Evolutionary conservation across 352 stramenopile species (phyloP), one percentile per base, ranked within the genome.

Genomic region (Globisporangium iwayamae): DNA sequence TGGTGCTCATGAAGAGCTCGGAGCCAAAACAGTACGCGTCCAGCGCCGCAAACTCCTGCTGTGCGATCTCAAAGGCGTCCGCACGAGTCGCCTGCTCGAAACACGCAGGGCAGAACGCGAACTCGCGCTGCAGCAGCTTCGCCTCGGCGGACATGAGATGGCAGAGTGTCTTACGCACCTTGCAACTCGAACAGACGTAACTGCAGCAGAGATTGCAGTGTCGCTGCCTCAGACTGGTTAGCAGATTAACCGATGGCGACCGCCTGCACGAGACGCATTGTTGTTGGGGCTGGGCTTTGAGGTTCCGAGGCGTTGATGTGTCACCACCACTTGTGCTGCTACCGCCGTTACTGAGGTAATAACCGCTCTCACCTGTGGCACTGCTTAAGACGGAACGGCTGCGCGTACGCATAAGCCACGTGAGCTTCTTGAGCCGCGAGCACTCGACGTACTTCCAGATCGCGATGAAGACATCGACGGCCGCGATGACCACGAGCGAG

Each of bases 401-500:
- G 25, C 30, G 25, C 20, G 32, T 39, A 28, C 54, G 47, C 38
- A 69, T n/a, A 8, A 46, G 48, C 63, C 63, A 65, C 56, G 20
- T 30, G 56, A 69, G 57, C 50, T 69, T 69, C 56, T 69, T 69
- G 8, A 25, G 28, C n/a, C 51, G 18, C 20, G 41, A 34, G 14
- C 34, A 56, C 22, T 64, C 48, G 16, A 65, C 34, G 16, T 62
- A 62, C 36, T 73, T 70, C 16, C 67, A 48, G 18, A 72, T 68
- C 7, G 67, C 67, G 13, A 74, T 34, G 34, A 75, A 54, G 5
- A 56, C 62, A 38, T 77, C 72, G 18, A 73, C 69, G 0, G 79
- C 30, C 8, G 76, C 58, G 10, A 67, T 68, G 48, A 80, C 72
- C 7, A 70, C 69, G 28, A 71, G 54, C 54, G 72, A 70, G 4